A percentile compares a stretch with the other conserved stretches of the same genome.
Conservation (phyloP, 495 filamentous ascomycete species). For the Umbilicaria muhlenbergii region DNA sequence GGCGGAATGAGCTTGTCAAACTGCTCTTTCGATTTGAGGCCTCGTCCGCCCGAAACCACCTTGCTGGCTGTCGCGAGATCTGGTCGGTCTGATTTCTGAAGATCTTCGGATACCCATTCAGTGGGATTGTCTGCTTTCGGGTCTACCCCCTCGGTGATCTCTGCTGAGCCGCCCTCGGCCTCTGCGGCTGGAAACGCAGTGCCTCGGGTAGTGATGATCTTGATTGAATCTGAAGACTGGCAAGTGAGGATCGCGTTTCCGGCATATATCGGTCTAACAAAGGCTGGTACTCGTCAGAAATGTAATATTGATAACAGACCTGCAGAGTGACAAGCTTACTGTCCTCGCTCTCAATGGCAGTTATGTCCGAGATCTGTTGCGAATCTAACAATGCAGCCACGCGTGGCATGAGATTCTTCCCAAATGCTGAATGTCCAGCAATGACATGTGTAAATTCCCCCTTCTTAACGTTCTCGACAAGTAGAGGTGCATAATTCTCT, state of each 20-base stretch:
- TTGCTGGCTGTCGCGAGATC: conserved; percentile 75
- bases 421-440: conserved; percentile 85
- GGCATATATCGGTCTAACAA: conserved; percentile 93
- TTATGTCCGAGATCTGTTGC: conserved; percentile 89
- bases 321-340: conserved; percentile 28
- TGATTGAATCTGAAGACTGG: conserved; percentile 71
- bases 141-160: conserved; percentile 30
- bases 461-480: conserved; percentile 92
- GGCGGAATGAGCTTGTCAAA: conserved; percentile 87
- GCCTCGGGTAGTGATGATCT: conserved; percentile 81
- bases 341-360: conserved; percentile 69
- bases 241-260: conserved; percentile 97
- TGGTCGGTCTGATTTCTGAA: conserved; percentile 86
- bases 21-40: conserved; percentile 91
- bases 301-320: neutral
- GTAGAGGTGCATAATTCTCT: conserved; percentile 85
- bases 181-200: conserved; percentile 57
- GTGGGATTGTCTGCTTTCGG: conserved; percentile 50
- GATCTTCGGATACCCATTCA: conserved; percentile 88
- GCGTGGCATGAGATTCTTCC: conserved; percentile 89
- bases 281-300: conserved; percentile 32
- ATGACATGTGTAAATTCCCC: conserved; percentile 83
- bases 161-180: conserved; percentile 32
- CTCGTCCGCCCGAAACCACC: conserved; percentile 89
- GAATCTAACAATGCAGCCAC: conserved; percentile 86